A percentile compares a stretch with the other conserved stretches of the same genome.
Conservation (phyloP, 2,329 filamentous ascomycete species). For the Dothideomycetidae sp. region DNA sequence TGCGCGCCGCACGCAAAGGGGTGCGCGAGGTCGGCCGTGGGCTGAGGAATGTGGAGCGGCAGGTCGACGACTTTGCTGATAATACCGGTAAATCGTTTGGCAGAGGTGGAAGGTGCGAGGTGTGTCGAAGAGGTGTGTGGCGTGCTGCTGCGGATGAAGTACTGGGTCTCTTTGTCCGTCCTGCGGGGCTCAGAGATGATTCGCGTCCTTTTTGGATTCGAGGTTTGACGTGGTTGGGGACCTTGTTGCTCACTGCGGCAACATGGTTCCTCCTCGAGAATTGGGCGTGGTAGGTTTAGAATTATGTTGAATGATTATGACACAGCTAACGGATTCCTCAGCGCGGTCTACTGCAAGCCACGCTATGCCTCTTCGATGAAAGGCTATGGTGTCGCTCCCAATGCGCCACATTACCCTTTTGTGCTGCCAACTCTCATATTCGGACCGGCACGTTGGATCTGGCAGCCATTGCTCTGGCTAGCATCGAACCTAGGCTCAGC, state of each 20-base stretch:
- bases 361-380: conserved; percentile 33
- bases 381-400: conserved; percentile 35
- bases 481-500: neutral
- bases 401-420: conserved; percentile 41
- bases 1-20: conserved; percentile 27
- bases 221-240: conserved; percentile 1
- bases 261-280: conserved; percentile 5
- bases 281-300: neutral
- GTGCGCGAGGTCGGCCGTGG: conserved; percentile 32
- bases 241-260: neutral
- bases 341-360: conserved; percentile 37
- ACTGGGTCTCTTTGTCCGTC: neutral
- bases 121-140: neutral
- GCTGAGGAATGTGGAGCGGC: conserved; percentile 28
- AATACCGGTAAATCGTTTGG: neutral
- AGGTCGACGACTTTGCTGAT: conserved; percentile 21
- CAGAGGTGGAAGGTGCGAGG: neutral
- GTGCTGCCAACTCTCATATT: conserved; percentile 42
- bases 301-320: no score
- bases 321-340: no score
- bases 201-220: no score
- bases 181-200: no score
- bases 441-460: conserved; percentile 24
- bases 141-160: neutral
- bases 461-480: conserved; percentile 17